These are phyloP conservation scores for Trichosanthes cucumerina DNA, from an alignment of 306 rosid species.

Conservation along the genomic window DNA sequence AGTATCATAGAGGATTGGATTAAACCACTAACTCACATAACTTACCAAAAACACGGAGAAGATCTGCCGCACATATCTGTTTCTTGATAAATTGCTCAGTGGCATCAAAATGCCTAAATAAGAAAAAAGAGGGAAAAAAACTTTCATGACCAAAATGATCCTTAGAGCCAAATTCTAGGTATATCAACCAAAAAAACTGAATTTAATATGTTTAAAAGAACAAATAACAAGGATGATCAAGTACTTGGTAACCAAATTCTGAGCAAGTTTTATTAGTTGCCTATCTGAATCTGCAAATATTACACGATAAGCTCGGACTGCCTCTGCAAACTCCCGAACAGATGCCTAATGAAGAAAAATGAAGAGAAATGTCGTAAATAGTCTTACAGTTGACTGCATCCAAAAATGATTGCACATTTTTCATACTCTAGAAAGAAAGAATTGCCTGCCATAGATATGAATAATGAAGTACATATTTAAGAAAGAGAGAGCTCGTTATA, in stretches of 20 bases:
- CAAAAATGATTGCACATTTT: not conserved
- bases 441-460: not conserved
- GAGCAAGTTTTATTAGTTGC: constrained; percentile 51
- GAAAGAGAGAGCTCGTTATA: not conserved
- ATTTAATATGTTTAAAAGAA: constrained; percentile 5
- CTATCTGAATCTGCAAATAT: constrained; percentile 75
- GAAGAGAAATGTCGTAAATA: not conserved
- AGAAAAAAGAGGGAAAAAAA: not conserved
- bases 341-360: constrained; percentile 36
- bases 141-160: not conserved
- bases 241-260: constrained; percentile 49
- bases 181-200: constrained; percentile 7
- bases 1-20: not conserved
- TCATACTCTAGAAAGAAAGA: not conserved
- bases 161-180: constrained; percentile 6
- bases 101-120: constrained; percentile 36
- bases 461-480: constrained; percentile 5
- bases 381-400: not conserved
- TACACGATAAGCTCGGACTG: constrained; percentile 52
- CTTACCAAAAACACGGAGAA: constrained; percentile 67
- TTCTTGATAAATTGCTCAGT: constrained; percentile 46
- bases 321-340: constrained; percentile 63
- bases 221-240: constrained; percentile 13
- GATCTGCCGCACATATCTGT: constrained; percentile 41
- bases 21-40: not conserved